Conservation (phyloP, 495 filamentous ascomycete species). For the Astrothelium subdiscretum region DNA sequence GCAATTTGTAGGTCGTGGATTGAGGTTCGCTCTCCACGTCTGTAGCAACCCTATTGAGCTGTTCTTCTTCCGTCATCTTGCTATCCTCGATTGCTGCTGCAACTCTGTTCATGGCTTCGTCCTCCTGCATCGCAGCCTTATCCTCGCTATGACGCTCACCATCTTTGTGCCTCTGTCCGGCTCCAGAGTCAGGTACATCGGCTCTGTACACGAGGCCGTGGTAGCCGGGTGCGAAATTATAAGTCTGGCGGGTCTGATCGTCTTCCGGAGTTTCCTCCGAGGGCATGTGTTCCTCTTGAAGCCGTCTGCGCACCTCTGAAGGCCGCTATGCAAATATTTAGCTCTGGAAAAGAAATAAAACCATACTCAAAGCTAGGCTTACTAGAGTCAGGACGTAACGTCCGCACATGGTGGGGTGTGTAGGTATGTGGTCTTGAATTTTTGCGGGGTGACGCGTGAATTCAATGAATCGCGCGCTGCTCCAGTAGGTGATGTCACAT, state of each 20-base stretch:
- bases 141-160: conserved; percentile 14
- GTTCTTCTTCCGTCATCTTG: conserved; percentile 1
- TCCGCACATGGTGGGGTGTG: conserved; percentile 55
- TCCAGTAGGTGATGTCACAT: neutral
- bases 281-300: conserved; percentile 63
- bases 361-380: conserved; percentile 20
- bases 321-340: conserved; percentile 35
- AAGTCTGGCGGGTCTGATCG: conserved; percentile 52
- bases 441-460: neutral
- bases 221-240: conserved; percentile 88
- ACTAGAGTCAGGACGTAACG: conserved; percentile 74
- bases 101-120: neutral
- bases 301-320: conserved; percentile 53
- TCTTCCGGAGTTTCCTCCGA: conserved; percentile 65
- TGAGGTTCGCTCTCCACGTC: neutral
- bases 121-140: conserved; percentile 12
- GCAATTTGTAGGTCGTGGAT: conserved; percentile 62
- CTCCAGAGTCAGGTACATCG: conserved; percentile 46
- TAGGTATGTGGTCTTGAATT: neutral
- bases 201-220: conserved; percentile 81
- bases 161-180: conserved; percentile 19
- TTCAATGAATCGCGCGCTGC: neutral
- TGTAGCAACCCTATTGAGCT: conserved; percentile 7
- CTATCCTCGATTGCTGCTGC: neutral
- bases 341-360: conserved; percentile 17